A percentile compares a stretch with the other conserved stretches of the same genome.
phyloP scores from a whole-genome alignment of 2,329 filamentous ascomycete species.

The Pezicula neosporulosa region DNA sequence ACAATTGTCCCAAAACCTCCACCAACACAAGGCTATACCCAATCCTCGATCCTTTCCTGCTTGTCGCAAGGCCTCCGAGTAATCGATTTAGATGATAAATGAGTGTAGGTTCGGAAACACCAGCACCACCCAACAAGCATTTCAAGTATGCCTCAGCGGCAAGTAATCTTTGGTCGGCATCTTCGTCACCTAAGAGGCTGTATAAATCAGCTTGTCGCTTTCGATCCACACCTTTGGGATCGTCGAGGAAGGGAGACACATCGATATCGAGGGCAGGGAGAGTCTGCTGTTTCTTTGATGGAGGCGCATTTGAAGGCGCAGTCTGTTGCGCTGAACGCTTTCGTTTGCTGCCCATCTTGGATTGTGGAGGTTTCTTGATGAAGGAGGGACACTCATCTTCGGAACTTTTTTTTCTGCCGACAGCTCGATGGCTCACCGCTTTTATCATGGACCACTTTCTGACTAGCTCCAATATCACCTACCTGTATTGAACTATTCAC shows the following conservation, averaged over 20 bases:
- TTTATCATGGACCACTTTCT: no score
- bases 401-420: no score
- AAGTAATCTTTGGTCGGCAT: conserved; percentile 49
- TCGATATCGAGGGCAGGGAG: conserved; percentile 18
- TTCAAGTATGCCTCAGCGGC: conserved; percentile 58
- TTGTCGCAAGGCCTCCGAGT: conserved; percentile 84
- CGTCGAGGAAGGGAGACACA: conserved; percentile 45
- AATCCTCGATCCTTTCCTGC: conserved; percentile 80
- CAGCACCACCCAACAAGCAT: conserved; percentile 47
- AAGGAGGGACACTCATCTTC: no score
- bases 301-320: conserved; percentile 11
- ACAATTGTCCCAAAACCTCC: conserved; percentile 72
- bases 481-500: no score
- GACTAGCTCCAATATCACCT: no score
- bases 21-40: conserved; percentile 89
- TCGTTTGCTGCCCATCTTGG: conserved; percentile 39
- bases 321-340: conserved; percentile 32
- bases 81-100: conserved; percentile 63
- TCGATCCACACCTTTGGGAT: conserved; percentile 48
- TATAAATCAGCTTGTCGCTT: conserved; percentile 58
- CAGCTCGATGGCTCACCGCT: no score
- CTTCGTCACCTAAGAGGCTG: conserved; percentile 58
- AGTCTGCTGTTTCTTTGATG: conserved; percentile 22
- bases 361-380: no score
- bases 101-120: conserved; percentile 49